A percentile compares a stretch with the other conserved stretches of the same genome.
phyloP scores from a whole-genome alignment of 352 stramenopile genomes.

The Lagenidium sp. region DNA sequence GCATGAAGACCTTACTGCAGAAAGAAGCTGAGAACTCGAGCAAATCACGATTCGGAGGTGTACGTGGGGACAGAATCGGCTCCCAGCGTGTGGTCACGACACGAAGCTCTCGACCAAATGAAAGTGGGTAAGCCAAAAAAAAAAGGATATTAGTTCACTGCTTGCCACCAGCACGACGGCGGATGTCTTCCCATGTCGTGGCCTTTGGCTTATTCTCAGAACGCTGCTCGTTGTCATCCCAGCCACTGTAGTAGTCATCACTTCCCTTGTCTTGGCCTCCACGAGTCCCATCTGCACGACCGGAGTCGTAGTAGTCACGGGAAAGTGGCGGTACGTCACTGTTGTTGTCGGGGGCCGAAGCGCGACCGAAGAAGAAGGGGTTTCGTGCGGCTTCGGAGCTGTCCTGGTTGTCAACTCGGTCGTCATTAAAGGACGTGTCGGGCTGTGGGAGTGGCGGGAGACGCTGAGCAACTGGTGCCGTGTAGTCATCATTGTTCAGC shows the following conservation, averaged over 20 bases:
- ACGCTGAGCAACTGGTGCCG: no score
- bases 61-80: no score
- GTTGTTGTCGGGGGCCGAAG: neutral
- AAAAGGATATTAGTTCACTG: no score
- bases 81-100: no score
- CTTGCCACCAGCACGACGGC: conserved; percentile 38
- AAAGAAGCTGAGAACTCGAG: conserved; percentile 50
- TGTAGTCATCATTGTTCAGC: neutral
- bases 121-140: no score
- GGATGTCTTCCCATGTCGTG: conserved; percentile 76
- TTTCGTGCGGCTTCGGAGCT: no score
- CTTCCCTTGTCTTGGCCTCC: no score
- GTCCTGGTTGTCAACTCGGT: neutral
- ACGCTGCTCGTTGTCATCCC: conserved; percentile 34
- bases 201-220: conserved; percentile 13
- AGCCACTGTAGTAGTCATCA: conserved; percentile 13
- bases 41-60: conserved; percentile 31
- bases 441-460: conserved; percentile 5
- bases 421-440: neutral
- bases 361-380: conserved; percentile 42
- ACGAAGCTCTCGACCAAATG: no score
- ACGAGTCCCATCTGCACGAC: no score
- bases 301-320: conserved; percentile 24
- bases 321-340: conserved; percentile 19
- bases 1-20: conserved; percentile 44